Evolutionary conservation across 805 yeast genomes (phyloP).

Genomic region (Lipomyces orientalis): DNA sequence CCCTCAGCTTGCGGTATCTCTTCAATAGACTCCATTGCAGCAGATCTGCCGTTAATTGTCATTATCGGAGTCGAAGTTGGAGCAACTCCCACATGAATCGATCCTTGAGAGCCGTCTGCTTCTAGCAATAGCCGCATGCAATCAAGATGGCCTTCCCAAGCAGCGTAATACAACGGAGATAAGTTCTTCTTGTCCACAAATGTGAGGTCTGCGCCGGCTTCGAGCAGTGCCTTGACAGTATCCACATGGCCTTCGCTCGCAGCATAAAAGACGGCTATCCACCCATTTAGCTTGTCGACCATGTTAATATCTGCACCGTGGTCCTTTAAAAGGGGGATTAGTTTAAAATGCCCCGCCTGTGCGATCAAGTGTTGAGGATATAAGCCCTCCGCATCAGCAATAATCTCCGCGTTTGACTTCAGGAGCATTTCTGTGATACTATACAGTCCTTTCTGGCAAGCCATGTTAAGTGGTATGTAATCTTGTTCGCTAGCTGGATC

Average conservation of each 20-base stretch:
- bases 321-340: conserved; percentile 67
- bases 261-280: conserved; percentile 94
- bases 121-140: conserved; percentile 72
- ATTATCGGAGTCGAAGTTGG: neutral
- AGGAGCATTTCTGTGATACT: conserved; percentile 70
- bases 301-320: conserved; percentile 71
- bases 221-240: conserved; percentile 72
- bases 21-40: neutral
- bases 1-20: conserved; percentile 2
- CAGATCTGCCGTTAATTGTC: neutral
- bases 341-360: conserved; percentile 73
- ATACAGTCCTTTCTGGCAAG: conserved; percentile 83
- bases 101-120: conserved; percentile 36
- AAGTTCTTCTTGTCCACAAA: conserved; percentile 79
- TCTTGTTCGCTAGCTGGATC: conserved; percentile 49
- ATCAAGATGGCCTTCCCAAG: conserved; percentile 91
- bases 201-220: conserved; percentile 71
- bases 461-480: conserved; percentile 73
- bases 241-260: conserved; percentile 80
- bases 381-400: conserved; percentile 82
- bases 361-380: conserved; percentile 89
- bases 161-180: conserved; percentile 84
- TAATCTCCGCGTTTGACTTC: conserved; percentile 47
- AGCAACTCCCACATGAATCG: neutral
- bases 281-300: conserved; percentile 81